Evolutionary conservation across 805 yeast genomes (phyloP).

Genomic region (Myxozyma kluyveri): DNA sequence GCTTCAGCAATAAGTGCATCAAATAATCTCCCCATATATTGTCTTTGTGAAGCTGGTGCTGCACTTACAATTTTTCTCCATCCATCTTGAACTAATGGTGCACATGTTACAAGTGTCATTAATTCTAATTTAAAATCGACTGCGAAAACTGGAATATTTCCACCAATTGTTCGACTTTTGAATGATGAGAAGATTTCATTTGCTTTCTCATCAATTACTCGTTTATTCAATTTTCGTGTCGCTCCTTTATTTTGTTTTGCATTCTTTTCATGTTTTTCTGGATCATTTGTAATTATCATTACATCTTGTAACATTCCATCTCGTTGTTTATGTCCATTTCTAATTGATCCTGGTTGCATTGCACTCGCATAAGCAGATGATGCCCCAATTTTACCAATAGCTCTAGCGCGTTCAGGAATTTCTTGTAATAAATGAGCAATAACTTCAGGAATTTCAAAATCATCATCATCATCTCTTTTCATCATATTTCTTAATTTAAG

Average conservation of each 20-base stretch:
- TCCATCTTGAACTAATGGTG: conserved; percentile 76
- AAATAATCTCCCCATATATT: conserved; percentile 72
- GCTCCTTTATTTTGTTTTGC: conserved; percentile 73
- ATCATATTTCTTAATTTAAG: conserved; percentile 65
- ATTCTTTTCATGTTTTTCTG: conserved; percentile 60
- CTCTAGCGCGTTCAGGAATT: conserved; percentile 30
- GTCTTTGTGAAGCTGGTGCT: conserved; percentile 74
- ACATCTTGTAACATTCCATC: conserved; percentile 48
- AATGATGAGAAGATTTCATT: conserved; percentile 52
- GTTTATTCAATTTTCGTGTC: conserved; percentile 44
- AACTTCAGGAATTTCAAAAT: conserved; percentile 69
- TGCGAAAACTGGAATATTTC: conserved; percentile 67
- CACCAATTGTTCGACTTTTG: conserved; percentile 49
- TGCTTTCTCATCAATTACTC: conserved; percentile 55
- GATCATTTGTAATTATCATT: conserved; percentile 70
- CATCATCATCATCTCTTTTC: conserved; percentile 60
- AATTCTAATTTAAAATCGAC: conserved; percentile 82
- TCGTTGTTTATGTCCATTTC: not conserved
- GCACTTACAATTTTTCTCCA: conserved; percentile 69
- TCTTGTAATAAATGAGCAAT: conserved; percentile 45
- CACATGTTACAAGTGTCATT: conserved; percentile 73
- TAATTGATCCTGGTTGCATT: conserved; percentile 1
- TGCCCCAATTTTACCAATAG: not conserved
- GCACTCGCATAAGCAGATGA: not conserved
- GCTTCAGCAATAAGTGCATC: conserved; percentile 50